Evolutionary conservation across 441 rosid species (phyloP).

Genomic region (Jatropha multifida): DNA sequence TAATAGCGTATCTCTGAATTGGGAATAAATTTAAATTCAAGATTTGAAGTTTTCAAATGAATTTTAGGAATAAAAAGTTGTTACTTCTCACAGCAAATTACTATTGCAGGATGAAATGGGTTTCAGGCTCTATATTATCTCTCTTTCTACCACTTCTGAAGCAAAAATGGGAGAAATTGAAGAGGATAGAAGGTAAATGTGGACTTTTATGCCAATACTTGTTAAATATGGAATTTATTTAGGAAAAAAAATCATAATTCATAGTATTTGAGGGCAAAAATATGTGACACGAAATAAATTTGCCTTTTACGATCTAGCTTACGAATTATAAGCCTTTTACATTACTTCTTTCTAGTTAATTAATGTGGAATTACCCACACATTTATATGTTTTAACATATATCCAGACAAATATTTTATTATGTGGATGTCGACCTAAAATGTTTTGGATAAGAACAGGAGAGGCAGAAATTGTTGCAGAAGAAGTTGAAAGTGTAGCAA

Average conservation of each 20-base stretch:
- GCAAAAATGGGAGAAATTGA: constrained; percentile 37
- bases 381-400: too few relatives aligned
- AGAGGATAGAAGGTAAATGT: constrained; percentile 51
- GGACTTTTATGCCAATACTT: neutral
- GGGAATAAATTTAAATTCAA: neutral
- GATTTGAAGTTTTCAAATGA: too few relatives aligned
- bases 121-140: constrained; percentile 49
- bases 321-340: too few relatives aligned
- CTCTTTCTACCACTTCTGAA: constrained; percentile 57
- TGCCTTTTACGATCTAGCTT: neutral
- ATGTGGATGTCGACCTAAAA: too few relatives aligned
- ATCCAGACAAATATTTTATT: too few relatives aligned
- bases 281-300: neutral
- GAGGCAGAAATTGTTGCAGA: constrained; percentile 50
- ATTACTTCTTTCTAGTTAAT: too few relatives aligned
- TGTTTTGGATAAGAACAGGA: constrained; percentile 25
- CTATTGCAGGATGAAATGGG: constrained; percentile 61
- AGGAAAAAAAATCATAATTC: too few relatives aligned
- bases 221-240: neutral
- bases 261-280: too few relatives aligned
- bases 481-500: constrained; percentile 53
- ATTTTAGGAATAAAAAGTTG: too few relatives aligned
- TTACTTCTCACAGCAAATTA: too few relatives aligned
- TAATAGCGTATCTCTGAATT: too few relatives aligned
- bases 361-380: too few relatives aligned